Base-by-base conservation (phyloP, 2,329 filamentous ascomycete genomes). In the Leptographium galeiforme region DNA sequence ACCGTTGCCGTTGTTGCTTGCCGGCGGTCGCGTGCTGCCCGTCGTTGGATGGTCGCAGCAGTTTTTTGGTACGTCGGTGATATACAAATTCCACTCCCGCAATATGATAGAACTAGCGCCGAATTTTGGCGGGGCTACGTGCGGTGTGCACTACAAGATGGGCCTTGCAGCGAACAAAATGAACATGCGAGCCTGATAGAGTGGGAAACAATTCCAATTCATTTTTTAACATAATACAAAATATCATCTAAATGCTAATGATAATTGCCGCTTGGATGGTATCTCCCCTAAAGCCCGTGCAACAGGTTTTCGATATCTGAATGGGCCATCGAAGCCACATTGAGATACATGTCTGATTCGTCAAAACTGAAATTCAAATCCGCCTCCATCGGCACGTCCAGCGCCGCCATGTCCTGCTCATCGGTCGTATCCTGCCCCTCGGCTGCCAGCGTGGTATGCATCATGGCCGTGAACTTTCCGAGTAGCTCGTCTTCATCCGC, bases 401-500 rank as follows among this genome's bases (percentile, higher is more conserved):
- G 8, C 7, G 6, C 2, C 6, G 51, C 4, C 18, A 53, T 32
- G 12, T 19, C 34, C 41, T 40, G 14, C 16, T 41, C 47, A 14
- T 40, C 33, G 33, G 18, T 36, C 46, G 46, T 41, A 48, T 19
- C 46, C 33, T 38, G 36, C 34, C 55, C 45, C 7, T 59, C 59
- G 2, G 13, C 40, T 1, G 43, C 41, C 45, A 67, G 40, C 53
- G 64, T 66, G 41, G 62, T 60, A 40, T 60, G 57, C 58, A 77
- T 66, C 60, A 73, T 67, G 1, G 64, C 63, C 64, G 73, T 77
- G 66, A 82, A 82, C 61, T 75, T 78, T 25, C 63, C 68, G 51
- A 82, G 63, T 18, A 82, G 63, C 2, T 70, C 66, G 0, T 63
- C 58, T 58, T 82, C 77, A 48, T 83, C 79, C 0, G 77, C 78